Evolutionary conservation across 1,284 basidiomycete species (phyloP).

Genomic region (Vanrija sp.): DNA sequence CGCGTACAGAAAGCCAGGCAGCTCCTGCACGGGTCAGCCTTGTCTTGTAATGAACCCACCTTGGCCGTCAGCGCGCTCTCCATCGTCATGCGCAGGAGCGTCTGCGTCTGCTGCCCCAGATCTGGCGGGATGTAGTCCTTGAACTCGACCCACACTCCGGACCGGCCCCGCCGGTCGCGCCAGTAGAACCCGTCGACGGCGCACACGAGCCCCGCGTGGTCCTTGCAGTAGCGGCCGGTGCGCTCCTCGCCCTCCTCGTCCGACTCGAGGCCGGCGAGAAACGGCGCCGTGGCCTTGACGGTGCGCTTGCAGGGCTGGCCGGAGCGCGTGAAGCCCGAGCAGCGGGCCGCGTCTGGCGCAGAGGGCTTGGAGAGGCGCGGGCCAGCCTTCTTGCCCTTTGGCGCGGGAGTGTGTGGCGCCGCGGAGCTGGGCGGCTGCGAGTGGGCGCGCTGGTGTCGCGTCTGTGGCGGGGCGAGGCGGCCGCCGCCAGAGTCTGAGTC

Average conservation of each 20-base stretch:
- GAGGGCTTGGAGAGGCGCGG: not conserved
- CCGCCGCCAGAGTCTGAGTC: not conserved
- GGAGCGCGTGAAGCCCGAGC: conserved; percentile 43
- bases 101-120: conserved; percentile 45
- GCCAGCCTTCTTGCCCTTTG: not conserved
- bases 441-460: not conserved
- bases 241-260: conserved; percentile 12
- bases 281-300: conserved; percentile 36
- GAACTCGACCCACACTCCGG: conserved; percentile 41
- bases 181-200: conserved; percentile 43
- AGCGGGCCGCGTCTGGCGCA: conserved; percentile 17
- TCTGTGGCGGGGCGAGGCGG: not conserved
- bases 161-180: conserved; percentile 17
- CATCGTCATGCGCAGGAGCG: conserved; percentile 46
- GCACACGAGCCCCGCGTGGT: conserved; percentile 46
- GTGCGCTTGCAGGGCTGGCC: conserved; percentile 45
- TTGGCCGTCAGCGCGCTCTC: conserved; percentile 42
- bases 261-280: conserved; percentile 12
- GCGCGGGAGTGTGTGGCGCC: not conserved
- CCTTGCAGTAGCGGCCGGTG: conserved; percentile 41
- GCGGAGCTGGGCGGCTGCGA: not conserved
- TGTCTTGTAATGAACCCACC: conserved; percentile 18
- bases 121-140: conserved; percentile 41
- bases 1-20: conserved; percentile 44
- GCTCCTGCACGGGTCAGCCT: conserved; percentile 27